phyloP scores from a whole-genome alignment of 192 early-diverging fungal species.

The Backusella tarrabulga region DNA sequence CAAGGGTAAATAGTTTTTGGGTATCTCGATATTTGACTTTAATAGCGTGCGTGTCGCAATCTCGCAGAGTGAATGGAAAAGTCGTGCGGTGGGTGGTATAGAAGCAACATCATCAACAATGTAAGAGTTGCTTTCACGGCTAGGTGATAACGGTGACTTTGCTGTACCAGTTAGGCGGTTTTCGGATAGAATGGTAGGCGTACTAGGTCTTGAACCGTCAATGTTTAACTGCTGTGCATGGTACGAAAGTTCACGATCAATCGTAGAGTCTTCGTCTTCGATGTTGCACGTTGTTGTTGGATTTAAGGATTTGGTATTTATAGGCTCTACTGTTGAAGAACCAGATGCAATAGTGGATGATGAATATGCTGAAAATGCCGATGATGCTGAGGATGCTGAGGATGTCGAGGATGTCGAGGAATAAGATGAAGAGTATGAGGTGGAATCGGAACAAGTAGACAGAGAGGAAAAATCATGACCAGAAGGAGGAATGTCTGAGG shows the following conservation, averaged over 20 bases:
- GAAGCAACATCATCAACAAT: background rate
- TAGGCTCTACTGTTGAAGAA: background rate
- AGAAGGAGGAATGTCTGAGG: background rate
- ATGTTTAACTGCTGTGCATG: constrained; percentile 30
- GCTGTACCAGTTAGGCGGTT: background rate
- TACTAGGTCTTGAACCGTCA: constrained; percentile 13
- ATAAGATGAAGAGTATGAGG: background rate
- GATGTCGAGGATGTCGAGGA: background rate
- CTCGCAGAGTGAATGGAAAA: constrained; percentile 42
- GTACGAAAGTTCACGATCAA: constrained; percentile 33
- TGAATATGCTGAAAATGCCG: background rate
- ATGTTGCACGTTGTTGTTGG: background rate
- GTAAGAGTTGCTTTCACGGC: background rate
- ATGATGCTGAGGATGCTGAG: background rate
- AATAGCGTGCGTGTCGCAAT: constrained; percentile 41
- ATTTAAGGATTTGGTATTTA: background rate
- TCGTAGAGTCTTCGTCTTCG: constrained; percentile 31
- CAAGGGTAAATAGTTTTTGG: constrained; percentile 30
- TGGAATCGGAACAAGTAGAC: background rate
- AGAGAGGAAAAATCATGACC: background rate
- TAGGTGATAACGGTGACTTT: background rate
- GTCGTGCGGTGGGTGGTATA: background rate
- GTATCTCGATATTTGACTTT: constrained; percentile 30
- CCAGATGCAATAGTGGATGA: background rate
- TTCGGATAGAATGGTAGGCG: background rate